Conservation (phyloP, 176 grass and related monocot genomes). For the Bothriochloa decipiens region DNA sequence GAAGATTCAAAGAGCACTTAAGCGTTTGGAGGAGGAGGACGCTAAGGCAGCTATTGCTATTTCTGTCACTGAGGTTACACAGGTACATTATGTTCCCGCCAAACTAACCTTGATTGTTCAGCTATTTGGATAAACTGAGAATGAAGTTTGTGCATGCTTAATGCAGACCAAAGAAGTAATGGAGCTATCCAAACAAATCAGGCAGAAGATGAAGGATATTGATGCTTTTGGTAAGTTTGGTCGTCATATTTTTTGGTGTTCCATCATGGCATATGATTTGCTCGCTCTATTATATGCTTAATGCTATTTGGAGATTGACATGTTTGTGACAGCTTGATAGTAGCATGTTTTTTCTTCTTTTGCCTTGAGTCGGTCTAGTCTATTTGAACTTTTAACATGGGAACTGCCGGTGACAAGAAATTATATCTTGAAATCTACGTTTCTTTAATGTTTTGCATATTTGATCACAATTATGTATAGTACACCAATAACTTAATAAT, state of each 20-base stretch:
- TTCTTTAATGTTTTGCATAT: neutral
- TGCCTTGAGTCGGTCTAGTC: neutral
- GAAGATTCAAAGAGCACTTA: slow-evolving; percentile 95
- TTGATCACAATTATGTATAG: neutral
- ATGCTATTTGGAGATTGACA: neutral
- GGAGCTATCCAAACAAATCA: slow-evolving; percentile 93
- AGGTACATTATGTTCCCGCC: slow-evolving; percentile 52
- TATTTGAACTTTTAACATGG: neutral
- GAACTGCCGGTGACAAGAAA: neutral
- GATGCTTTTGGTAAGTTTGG: slow-evolving; percentile 70
- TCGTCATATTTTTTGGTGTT: slow-evolving; percentile 19
- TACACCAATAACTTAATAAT: neutral
- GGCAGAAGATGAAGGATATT: slow-evolving; percentile 91
- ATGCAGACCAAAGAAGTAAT: slow-evolving; percentile 75
- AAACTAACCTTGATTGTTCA: slow-evolving; percentile 28
- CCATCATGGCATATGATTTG: neutral
- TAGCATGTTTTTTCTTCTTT: neutral
- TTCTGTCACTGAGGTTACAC: slow-evolving; percentile 82
- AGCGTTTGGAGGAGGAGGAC: slow-evolving; percentile 86
- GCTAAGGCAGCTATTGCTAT: slow-evolving; percentile 96
- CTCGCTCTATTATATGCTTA: neutral
- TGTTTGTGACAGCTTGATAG: neutral
- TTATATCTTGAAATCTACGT: neutral
- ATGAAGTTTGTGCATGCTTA: slow-evolving; percentile 19
- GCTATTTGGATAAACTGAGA: slow-evolving; percentile 13